Evolutionary conservation across 805 yeast species (phyloP).

Genomic region (Ogataea degrootiae): DNA sequence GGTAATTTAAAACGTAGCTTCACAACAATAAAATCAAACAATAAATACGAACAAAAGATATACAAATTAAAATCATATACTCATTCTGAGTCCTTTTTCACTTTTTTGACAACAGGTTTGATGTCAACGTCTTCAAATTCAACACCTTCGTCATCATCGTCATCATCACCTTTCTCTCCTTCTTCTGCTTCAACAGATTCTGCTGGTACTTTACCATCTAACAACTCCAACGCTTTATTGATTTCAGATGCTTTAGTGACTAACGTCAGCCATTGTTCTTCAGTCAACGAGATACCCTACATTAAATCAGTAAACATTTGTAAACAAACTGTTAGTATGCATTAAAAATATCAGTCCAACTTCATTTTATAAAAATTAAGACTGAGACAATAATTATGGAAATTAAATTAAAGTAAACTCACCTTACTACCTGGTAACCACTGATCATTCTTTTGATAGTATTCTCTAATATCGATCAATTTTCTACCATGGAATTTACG

Average conservation of each 20-base stretch:
- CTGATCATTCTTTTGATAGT: constrained; percentile 54
- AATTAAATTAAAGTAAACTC: constrained; percentile 7
- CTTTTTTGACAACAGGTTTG: constrained; percentile 7
- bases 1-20: too few species aligned
- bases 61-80: too few species aligned
- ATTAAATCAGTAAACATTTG: background rate
- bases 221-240: constrained; percentile 40
- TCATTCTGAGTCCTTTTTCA: constrained; percentile 1
- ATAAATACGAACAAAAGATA: too few species aligned
- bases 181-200: constrained; percentile 26
- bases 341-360: too few species aligned
- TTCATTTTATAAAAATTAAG: too few species aligned
- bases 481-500: constrained; percentile 62
- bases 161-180: constrained; percentile 12
- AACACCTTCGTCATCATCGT: constrained; percentile 18
- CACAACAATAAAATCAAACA: too few species aligned
- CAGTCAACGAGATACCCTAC: constrained; percentile 55
- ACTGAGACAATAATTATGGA: background rate
- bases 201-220: constrained; percentile 10
- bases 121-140: constrained; percentile 18
- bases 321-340: constrained; percentile 4
- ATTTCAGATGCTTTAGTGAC: constrained; percentile 44
- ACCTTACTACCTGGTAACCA: constrained; percentile 78
- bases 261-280: constrained; percentile 48
- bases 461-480: constrained; percentile 82